Conservation (phyloP, 225 moss, liverwort and hornwort species). For the Thuidium tamariscinum region DNA sequence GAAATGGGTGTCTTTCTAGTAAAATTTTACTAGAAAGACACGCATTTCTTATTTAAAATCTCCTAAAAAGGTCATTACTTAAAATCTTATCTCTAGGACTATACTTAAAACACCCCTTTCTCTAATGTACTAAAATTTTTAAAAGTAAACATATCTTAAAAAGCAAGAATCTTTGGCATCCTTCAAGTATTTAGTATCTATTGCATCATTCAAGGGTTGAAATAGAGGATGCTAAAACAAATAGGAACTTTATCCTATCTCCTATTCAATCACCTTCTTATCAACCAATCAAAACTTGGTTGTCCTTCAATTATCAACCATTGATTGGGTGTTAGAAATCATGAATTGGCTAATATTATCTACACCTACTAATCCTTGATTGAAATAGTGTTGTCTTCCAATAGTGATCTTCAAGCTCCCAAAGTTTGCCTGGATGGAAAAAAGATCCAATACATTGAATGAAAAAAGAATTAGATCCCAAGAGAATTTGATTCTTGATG, state of each 20-base stretch:
- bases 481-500: not conserved
- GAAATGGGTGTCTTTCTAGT: too few relatives aligned
- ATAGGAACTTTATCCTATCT: not conserved
- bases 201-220: not conserved
- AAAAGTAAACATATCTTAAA: too few relatives aligned
- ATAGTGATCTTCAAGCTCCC: not conserved
- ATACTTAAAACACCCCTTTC: too few relatives aligned
- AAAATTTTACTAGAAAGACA: too few relatives aligned
- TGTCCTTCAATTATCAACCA: not conserved
- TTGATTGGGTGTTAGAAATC: not conserved
- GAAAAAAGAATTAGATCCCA: not conserved
- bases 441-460: not conserved
- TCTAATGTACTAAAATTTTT: too few relatives aligned
- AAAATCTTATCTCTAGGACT: too few relatives aligned
- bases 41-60: too few relatives aligned
- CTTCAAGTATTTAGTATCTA: too few relatives aligned
- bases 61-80: too few relatives aligned
- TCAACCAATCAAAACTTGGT: not conserved
- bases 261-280: too few relatives aligned
- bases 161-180: too few relatives aligned
- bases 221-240: not conserved
- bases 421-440: not conserved
- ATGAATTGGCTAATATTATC: not conserved
- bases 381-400: not conserved
- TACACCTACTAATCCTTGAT: not conserved